phyloP scores from a whole-genome alignment of 2,329 filamentous ascomycete species.

The Hymenoscyphus fructigenus region DNA sequence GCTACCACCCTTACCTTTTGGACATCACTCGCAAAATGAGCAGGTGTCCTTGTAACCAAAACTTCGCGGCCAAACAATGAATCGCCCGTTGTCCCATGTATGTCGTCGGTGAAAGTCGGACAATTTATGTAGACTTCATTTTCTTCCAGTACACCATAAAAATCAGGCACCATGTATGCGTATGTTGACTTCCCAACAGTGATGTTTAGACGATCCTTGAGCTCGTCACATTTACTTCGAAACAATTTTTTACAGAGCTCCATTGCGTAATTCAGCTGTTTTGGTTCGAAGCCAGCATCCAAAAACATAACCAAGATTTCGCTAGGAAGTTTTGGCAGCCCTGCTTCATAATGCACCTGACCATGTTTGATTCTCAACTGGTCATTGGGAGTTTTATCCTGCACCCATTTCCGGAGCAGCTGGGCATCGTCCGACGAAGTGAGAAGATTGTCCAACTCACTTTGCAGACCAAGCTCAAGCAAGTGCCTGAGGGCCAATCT shows the following conservation, averaged over 20 bases:
- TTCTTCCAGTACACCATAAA: slow-evolving; percentile 56
- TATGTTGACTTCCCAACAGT: slow-evolving; percentile 60
- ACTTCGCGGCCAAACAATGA: slow-evolving; percentile 58
- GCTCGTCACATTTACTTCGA: slow-evolving; percentile 23
- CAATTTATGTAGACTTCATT: slow-evolving; percentile 69
- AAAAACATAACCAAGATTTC: slow-evolving; percentile 57
- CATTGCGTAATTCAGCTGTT: slow-evolving; percentile 48
- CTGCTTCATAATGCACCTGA: slow-evolving; percentile 24
- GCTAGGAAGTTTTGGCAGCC: slow-evolving; percentile 35
- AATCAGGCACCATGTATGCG: slow-evolving; percentile 68
- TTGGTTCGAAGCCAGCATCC: slow-evolving; percentile 58
- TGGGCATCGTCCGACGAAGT: slow-evolving; percentile 50
- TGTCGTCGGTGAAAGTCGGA: slow-evolving; percentile 56
- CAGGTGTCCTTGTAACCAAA: slow-evolving; percentile 67
- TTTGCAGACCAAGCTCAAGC: slow-evolving; percentile 49
- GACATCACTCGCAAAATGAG: slow-evolving; percentile 69
- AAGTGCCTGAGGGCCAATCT: slow-evolving; percentile 48
- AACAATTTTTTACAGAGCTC: slow-evolving; percentile 40
- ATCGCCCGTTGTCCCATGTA: slow-evolving; percentile 52
- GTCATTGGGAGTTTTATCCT: slow-evolving; percentile 44
- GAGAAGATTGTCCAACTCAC: slow-evolving; percentile 53
- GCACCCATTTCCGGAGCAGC: slow-evolving; percentile 54
- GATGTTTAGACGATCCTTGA: slow-evolving; percentile 59
- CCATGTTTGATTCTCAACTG: slow-evolving; percentile 37
- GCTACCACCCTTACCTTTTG: slow-evolving; percentile 64